These are phyloP conservation scores for Aspergillus ibericus DNA, from an alignment of 2,329 filamentous ascomycete species.

Conservation along the genomic window DNA sequence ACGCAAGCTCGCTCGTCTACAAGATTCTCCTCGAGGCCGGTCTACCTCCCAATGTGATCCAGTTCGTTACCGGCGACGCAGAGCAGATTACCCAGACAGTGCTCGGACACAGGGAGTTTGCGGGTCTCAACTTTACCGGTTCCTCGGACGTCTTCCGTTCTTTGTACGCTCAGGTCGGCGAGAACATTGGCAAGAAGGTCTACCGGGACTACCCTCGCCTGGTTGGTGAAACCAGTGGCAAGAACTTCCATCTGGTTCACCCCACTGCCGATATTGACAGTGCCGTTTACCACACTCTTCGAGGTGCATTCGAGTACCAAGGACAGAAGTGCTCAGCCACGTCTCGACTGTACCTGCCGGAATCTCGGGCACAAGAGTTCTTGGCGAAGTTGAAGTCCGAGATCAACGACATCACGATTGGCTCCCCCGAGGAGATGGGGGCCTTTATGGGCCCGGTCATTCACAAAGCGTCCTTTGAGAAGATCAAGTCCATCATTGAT, in stretches of 20 bases:
- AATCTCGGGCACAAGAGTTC: slow-evolving; percentile 71
- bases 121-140: slow-evolving; percentile 86
- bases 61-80: slow-evolving; percentile 87
- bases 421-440: slow-evolving; percentile 44
- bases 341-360: slow-evolving; percentile 73
- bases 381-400: slow-evolving; percentile 64
- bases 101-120: slow-evolving; percentile 74
- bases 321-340: slow-evolving; percentile 87
- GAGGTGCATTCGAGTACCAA: slow-evolving; percentile 84
- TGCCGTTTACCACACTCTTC: slow-evolving; percentile 75
- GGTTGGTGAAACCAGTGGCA: slow-evolving; percentile 84
- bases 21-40: slow-evolving; percentile 90
- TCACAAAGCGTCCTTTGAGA: slow-evolving; percentile 74
- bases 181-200: slow-evolving; percentile 72
- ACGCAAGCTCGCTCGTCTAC: slow-evolving; percentile 84
- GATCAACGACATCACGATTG: slow-evolving; percentile 67
- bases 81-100: slow-evolving; percentile 76
- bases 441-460: slow-evolving; percentile 85
- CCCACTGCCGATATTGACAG: slow-evolving; percentile 71
- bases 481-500: slow-evolving; percentile 72
- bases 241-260: slow-evolving; percentile 87
- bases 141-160: slow-evolving; percentile 86
- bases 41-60: slow-evolving; percentile 82
- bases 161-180: slow-evolving; percentile 80
- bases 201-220: slow-evolving; percentile 82